Percentiles rank a stretch among this genome's conserved stretches.
Evolutionary conservation across 805 yeast species (phyloP).

Genomic region (Teunomyces gatunensis): DNA sequence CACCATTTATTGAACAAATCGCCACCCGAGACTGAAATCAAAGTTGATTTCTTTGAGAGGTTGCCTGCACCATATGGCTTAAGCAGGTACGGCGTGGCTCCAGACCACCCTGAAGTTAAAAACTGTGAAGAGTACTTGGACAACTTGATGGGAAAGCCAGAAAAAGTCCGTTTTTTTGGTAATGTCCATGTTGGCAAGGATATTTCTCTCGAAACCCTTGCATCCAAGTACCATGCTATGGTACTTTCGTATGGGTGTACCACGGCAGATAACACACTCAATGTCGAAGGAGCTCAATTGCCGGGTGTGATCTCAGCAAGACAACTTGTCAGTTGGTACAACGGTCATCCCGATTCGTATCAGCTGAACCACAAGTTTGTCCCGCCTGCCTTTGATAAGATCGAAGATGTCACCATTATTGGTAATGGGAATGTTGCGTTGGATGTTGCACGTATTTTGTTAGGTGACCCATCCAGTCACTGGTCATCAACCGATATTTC

Average conservation of each 20-base stretch:
- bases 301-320: constrained; percentile 78
- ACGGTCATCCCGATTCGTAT: constrained; percentile 70
- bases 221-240: constrained; percentile 64
- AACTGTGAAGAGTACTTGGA: constrained; percentile 73
- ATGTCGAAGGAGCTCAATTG: constrained; percentile 56
- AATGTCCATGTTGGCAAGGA: constrained; percentile 69
- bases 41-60: constrained; percentile 77
- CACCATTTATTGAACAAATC: constrained; percentile 59
- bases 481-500: constrained; percentile 77
- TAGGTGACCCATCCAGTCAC: constrained; percentile 52
- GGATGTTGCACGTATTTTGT: constrained; percentile 79
- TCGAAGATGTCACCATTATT: constrained; percentile 70
- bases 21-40: constrained; percentile 19
- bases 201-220: constrained; percentile 48
- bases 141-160: constrained; percentile 37
- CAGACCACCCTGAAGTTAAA: constrained; percentile 97
- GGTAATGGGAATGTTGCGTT: constrained; percentile 98
- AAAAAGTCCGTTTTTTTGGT: constrained; percentile 55
- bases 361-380: constrained; percentile 30
- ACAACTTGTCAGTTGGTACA: constrained; percentile 94
- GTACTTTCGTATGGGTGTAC: constrained; percentile 83
- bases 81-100: constrained; percentile 95
- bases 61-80: constrained; percentile 90
- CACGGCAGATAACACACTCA: constrained; percentile 47
- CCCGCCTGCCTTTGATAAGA: constrained; percentile 57